A percentile compares a stretch with the other conserved stretches of the same genome.
These are phyloP conservation scores for Microcos paniculata DNA, from an alignment of 345 rosid genomes.

Conservation along the genomic window DNA sequence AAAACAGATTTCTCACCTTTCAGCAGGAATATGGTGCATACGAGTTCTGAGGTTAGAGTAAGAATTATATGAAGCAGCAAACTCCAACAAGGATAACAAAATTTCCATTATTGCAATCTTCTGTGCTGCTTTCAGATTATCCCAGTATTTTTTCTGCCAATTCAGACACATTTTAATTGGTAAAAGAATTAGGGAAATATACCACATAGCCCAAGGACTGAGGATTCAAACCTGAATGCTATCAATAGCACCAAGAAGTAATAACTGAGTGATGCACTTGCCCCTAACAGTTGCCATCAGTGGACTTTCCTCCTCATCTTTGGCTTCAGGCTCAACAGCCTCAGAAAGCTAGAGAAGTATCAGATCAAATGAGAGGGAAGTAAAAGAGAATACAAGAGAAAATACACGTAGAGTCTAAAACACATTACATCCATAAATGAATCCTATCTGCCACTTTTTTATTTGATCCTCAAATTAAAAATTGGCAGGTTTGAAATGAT, in stretches of 20 bases:
- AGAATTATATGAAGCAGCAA: conserved; percentile 91
- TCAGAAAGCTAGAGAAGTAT: conserved; percentile 41
- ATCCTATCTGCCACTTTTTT: background rate
- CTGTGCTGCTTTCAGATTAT: conserved; percentile 68
- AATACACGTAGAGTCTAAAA: background rate
- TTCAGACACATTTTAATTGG: conserved; percentile 17
- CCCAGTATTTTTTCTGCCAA: conserved; percentile 90
- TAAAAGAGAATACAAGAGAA: background rate
- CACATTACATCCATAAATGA: background rate
- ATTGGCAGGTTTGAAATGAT: background rate
- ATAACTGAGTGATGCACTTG: conserved; percentile 69
- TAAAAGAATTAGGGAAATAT: background rate
- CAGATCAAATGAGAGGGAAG: background rate
- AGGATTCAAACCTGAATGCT: conserved; percentile 64
- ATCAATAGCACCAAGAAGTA: conserved; percentile 70
- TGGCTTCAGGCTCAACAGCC: conserved; percentile 43
- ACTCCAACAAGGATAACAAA: conserved; percentile 77
- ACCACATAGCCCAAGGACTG: background rate
- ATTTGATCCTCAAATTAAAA: background rate
- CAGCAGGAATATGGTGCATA: conserved; percentile 76
- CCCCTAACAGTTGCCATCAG: conserved; percentile 61
- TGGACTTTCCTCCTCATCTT: conserved; percentile 65
- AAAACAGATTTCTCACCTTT: conserved; percentile 51
- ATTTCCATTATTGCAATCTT: conserved; percentile 88
- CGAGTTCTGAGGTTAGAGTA: conserved; percentile 76